These are phyloP conservation scores for Chenopodium formosanum DNA, from an alignment of 148 eudicot species.

Conservation along the genomic window DNA sequence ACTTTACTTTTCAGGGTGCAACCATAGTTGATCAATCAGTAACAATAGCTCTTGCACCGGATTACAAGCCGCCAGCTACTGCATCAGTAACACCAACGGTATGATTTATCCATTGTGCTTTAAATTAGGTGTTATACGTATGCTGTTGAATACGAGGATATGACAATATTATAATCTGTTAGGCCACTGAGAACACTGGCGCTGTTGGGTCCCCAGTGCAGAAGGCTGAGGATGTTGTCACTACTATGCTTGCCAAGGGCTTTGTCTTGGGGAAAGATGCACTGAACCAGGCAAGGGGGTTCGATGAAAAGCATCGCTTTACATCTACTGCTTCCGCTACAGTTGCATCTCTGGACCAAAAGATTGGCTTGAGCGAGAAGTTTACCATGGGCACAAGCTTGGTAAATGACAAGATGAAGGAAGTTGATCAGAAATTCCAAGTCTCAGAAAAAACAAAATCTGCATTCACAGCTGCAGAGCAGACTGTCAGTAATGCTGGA, in stretches of 20 bases:
- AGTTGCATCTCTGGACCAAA: constrained; percentile 82
- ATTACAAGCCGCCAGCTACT: constrained; percentile 57
- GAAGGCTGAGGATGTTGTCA: constrained; percentile 91
- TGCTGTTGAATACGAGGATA: background rate
- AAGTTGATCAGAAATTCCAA: constrained; percentile 84
- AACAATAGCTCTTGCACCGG: constrained; percentile 70
- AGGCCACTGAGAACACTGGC: constrained; percentile 47
- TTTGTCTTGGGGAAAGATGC: constrained; percentile 87
- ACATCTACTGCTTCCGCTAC: constrained; percentile 82
- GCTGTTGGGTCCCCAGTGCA: constrained; percentile 54
- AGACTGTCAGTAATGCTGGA: constrained; percentile 78
- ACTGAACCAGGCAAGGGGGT: constrained; percentile 68
- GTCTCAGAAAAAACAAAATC: constrained; percentile 85
- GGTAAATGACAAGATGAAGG: constrained; percentile 83
- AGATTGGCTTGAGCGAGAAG: constrained; percentile 76
- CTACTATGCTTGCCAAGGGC: constrained; percentile 87
- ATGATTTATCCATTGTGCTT: constrained; percentile 17
- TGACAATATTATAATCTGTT: constrained; percentile 4
- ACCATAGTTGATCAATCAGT: constrained; percentile 93
- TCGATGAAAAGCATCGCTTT: constrained; percentile 73
- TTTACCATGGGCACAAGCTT: constrained; percentile 61
- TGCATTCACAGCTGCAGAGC: constrained; percentile 80
- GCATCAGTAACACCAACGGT: constrained; percentile 49
- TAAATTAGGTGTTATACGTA: background rate
- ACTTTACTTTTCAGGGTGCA: constrained; percentile 63